These are phyloP conservation scores for Botrytis fragariae DNA, from an alignment of 2,329 filamentous ascomycete genomes.

Conservation along the genomic window DNA sequence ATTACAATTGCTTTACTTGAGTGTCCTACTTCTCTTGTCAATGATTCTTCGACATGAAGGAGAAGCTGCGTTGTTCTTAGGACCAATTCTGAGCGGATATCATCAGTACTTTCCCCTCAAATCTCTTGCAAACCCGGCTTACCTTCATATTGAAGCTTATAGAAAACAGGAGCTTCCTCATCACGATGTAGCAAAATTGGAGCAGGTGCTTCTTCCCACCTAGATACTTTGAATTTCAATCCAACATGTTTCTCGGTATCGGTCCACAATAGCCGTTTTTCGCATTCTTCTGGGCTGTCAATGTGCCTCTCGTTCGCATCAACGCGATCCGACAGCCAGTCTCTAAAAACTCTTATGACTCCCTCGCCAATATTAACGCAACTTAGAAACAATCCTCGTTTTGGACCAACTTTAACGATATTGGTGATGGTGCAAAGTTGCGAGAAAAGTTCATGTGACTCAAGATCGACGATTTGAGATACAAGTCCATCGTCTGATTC, in stretches of 20 bases:
- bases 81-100: slow-evolving; percentile 58
- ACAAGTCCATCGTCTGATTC: slow-evolving; percentile 45
- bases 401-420: slow-evolving; percentile 63
- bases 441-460: slow-evolving; percentile 69
- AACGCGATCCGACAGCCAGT: slow-evolving; percentile 58
- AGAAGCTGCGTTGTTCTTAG: slow-evolving; percentile 63
- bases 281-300: slow-evolving; percentile 31
- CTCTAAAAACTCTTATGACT: slow-evolving; percentile 67
- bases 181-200: slow-evolving; percentile 49
- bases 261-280: slow-evolving; percentile 63
- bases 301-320: slow-evolving; percentile 6
- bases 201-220: slow-evolving; percentile 46
- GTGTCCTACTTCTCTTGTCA: slow-evolving; percentile 56
- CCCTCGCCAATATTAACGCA: slow-evolving; percentile 66
- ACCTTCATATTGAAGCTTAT: slow-evolving; percentile 72
- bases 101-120: not conserved
- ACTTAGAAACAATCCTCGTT: slow-evolving; percentile 59
- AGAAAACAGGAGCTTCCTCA: slow-evolving; percentile 65
- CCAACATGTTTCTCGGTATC: slow-evolving; percentile 63
- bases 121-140: slow-evolving; percentile 32
- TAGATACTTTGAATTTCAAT: slow-evolving; percentile 62
- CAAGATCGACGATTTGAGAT: slow-evolving; percentile 61
- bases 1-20: slow-evolving; percentile 68
- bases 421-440: slow-evolving; percentile 69
- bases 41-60: slow-evolving; percentile 62